Evolutionary conservation across 306 rosid genomes (phyloP).

Genomic region (Crotalaria pallida): DNA sequence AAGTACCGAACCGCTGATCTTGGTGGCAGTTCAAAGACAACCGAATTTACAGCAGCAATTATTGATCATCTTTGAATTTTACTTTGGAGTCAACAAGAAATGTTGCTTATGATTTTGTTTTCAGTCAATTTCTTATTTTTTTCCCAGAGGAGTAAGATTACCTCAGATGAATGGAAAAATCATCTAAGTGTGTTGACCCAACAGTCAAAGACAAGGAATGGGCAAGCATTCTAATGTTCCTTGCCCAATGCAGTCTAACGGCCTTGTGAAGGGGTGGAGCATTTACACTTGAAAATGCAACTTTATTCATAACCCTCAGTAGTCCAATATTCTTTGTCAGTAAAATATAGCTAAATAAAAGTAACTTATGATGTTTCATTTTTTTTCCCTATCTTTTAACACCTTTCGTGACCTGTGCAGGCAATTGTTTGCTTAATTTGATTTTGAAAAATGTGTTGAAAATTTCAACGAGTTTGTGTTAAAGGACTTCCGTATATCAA

Average conservation of each 20-base stretch:
- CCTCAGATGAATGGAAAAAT: constrained; percentile 38
- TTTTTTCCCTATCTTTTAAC: background rate
- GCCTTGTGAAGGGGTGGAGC: background rate
- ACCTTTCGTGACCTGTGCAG: constrained; percentile 3
- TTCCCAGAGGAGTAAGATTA: constrained; percentile 35
- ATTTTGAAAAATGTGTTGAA: background rate
- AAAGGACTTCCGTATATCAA: background rate
- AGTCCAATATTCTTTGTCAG: constrained; percentile 31
- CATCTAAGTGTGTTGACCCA: constrained; percentile 8
- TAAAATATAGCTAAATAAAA: constrained; percentile 31
- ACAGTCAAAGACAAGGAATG: constrained; percentile 24
- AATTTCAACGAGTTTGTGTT: background rate
- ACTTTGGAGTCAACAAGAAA: constrained; percentile 22
- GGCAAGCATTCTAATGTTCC: constrained; percentile 17
- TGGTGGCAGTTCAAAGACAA: constrained; percentile 76
- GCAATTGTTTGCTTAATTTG: constrained; percentile 14
- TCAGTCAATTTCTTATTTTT: constrained; percentile 22
- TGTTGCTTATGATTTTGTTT: constrained; percentile 29
- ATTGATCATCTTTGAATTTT: constrained; percentile 69
- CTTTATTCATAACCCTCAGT: constrained; percentile 14
- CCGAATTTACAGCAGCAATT: constrained; percentile 74
- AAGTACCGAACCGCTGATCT: constrained; percentile 93
- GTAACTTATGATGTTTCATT: constrained; percentile 16
- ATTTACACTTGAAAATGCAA: constrained; percentile 13
- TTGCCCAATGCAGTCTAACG: constrained; percentile 6